Percentiles rank a stretch among this genome's conserved stretches.
These are phyloP conservation scores for Naganishia onofrii DNA, from an alignment of 768 basidiomycete genomes.

Conservation along the genomic window DNA sequence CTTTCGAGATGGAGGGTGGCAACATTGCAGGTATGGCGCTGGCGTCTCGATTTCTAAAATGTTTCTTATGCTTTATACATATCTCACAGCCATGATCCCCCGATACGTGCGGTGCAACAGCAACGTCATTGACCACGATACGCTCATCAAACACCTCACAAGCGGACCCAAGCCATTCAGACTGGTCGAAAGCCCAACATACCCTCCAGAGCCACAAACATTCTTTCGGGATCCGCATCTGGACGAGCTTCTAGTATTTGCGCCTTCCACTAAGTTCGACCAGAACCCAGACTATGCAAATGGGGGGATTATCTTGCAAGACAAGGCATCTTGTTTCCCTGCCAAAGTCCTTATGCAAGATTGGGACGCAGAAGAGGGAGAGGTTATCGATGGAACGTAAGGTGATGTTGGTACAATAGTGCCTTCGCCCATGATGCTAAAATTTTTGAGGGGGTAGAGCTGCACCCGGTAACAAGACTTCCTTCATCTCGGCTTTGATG, in stretches of 20 bases:
- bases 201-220: conserved; percentile 42
- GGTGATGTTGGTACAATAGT: conserved; percentile 24
- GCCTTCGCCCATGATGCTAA: neutral
- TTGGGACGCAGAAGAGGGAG: conserved; percentile 53
- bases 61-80: neutral
- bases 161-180: conserved; percentile 76
- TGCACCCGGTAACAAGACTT: conserved; percentile 97
- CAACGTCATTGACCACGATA: conserved; percentile 42
- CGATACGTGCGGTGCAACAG: conserved; percentile 51
- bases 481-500: conserved; percentile 87
- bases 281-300: conserved; percentile 59
- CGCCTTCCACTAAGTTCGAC: conserved; percentile 64
- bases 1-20: conserved; percentile 42
- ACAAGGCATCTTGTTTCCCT: conserved; percentile 97
- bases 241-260: conserved; percentile 72
- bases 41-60: neutral
- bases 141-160: conserved; percentile 67
- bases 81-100: conserved; percentile 32
- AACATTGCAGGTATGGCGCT: conserved; percentile 52
- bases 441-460: conserved; percentile 53
- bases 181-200: conserved; percentile 58
- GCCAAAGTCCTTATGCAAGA: conserved; percentile 71
- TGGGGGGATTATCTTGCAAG: conserved; percentile 87
- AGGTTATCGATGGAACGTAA: conserved; percentile 78
- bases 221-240: conserved; percentile 78